Conservation (phyloP, 1,139 yeast species). For the Debaryomycetaceae sp. region DNA sequence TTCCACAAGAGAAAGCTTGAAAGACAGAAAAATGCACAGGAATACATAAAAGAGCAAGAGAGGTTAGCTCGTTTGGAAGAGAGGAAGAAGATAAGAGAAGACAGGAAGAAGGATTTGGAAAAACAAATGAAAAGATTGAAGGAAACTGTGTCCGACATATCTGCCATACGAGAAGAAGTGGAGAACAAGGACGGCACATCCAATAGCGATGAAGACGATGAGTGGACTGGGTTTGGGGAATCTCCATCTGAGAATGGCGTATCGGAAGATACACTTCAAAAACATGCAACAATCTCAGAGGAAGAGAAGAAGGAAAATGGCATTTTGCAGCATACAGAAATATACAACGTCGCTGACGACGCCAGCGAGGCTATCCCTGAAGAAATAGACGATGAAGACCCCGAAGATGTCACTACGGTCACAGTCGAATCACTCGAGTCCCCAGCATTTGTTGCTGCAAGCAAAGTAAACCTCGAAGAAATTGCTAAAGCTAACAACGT, state of each 20-base stretch:
- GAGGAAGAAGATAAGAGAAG: conserved; percentile 65
- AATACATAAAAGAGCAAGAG: conserved; percentile 70
- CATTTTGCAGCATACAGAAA: conserved; percentile 40
- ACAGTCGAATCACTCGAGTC: conserved; percentile 55
- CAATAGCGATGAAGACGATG: conserved; percentile 14
- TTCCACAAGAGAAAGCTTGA: conserved; percentile 91
- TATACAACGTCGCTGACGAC: conserved; percentile 25
- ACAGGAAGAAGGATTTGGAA: conserved; percentile 62
- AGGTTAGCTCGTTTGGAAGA: conserved; percentile 73
- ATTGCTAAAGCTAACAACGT: conserved; percentile 64
- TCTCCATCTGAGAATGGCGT: conserved; percentile 8
- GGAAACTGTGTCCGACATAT: conserved; percentile 48
- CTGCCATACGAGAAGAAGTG: conserved; percentile 29
- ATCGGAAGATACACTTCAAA: conserved; percentile 22
- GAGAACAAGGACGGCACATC: conserved; percentile 28
- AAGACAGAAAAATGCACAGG: conserved; percentile 83
- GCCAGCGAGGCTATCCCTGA: conserved; percentile 24
- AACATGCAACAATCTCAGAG: conserved; percentile 30
- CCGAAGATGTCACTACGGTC: conserved; percentile 43
- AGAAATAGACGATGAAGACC: conserved; percentile 37
- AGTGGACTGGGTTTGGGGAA: conserved; percentile 7
- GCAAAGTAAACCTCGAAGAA: conserved; percentile 42
- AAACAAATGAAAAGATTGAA: conserved; percentile 59
- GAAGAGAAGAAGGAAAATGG: conserved; percentile 25
- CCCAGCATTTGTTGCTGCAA: conserved; percentile 35